A percentile compares a stretch with the other conserved stretches of the same genome.
phyloP scores from a whole-genome alignment of 768 basidiomycete genomes.

The Kwoniella dejecticola region DNA sequence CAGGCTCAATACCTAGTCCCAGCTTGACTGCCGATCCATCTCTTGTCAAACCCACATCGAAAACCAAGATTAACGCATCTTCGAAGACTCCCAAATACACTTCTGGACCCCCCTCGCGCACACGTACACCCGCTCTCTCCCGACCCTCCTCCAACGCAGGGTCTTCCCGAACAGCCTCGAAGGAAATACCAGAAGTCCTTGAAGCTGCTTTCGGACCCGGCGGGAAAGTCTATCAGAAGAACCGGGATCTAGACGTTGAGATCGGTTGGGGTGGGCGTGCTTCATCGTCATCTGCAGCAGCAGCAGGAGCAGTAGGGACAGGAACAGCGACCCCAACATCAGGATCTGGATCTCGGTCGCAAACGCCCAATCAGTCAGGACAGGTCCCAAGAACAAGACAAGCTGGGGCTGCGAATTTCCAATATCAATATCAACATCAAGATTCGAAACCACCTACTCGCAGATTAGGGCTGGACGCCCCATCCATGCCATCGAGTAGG shows the following conservation, averaged over 20 bases:
- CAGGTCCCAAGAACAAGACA: constrained; percentile 1
- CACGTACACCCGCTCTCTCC: background rate
- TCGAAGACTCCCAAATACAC: constrained; percentile 5
- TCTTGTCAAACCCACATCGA: constrained; percentile 2
- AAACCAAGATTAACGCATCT: background rate
- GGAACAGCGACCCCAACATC: background rate
- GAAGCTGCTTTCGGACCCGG: constrained; percentile 40
- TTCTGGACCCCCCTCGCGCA: too few species aligned
- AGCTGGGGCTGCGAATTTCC: constrained; percentile 24
- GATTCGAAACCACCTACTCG: background rate
- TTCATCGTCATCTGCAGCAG: background rate
- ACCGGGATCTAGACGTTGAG: constrained; percentile 39
- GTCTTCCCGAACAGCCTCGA: background rate
- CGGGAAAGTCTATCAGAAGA: constrained; percentile 47
- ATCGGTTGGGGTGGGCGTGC: constrained; percentile 7
- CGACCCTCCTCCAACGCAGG: constrained; percentile 1
- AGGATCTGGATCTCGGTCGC: constrained; percentile 16
- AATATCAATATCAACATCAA: constrained; percentile 6
- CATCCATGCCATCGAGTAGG: constrained; percentile 14
- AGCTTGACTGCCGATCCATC: background rate
- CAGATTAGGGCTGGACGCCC: too few species aligned
- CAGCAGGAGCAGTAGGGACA: too few species aligned
- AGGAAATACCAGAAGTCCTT: constrained; percentile 28
- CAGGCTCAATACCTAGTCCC: background rate
- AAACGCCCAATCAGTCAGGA: constrained; percentile 14